Percentiles rank a stretch among this genome's conserved stretches.
These are phyloP conservation scores for Ceratocystis huliohia DNA, from an alignment of 2,329 filamentous ascomycete genomes.

Conservation along the genomic window DNA sequence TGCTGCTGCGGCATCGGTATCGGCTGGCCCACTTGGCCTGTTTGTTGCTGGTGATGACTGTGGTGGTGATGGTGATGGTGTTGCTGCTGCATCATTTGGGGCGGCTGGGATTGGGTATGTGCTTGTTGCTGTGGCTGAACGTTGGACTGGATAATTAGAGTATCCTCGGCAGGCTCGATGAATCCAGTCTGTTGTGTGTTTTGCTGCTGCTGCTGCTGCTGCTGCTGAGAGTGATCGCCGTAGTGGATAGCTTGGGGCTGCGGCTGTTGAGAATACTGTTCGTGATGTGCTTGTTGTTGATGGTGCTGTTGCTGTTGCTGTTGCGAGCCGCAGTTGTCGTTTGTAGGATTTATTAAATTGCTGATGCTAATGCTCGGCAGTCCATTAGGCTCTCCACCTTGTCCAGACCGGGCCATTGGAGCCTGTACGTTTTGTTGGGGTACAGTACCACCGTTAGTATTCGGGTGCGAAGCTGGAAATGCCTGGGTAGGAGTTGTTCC, in stretches of 20 bases:
- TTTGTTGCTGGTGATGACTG: conserved; percentile 49
- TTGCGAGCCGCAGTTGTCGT: conserved; percentile 22
- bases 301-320: conserved; percentile 22
- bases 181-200: conserved; percentile 23
- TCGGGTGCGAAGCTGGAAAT: neutral
- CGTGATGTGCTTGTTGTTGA: conserved; percentile 15
- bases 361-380: conserved; percentile 28
- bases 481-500: conserved; percentile 13
- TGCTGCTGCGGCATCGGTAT: conserved; percentile 14
- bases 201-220: conserved; percentile 40
- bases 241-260: neutral
- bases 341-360: conserved; percentile 21
- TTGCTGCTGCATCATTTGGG: conserved; percentile 22
- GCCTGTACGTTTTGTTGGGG: conserved; percentile 1
- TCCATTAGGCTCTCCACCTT: conserved; percentile 22
- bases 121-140: conserved; percentile 22
- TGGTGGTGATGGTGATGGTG: too few relatives aligned
- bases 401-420: conserved; percentile 5
- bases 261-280: neutral
- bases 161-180: conserved; percentile 20
- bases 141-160: conserved; percentile 25
- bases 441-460: conserved; percentile 8
- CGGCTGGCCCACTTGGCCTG: conserved; percentile 11
- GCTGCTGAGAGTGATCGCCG: conserved; percentile 27
- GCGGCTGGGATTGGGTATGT: conserved; percentile 21